phyloP scores from a whole-genome alignment of 192 early-diverging fungal species.

The Coemansia sp. region DNA sequence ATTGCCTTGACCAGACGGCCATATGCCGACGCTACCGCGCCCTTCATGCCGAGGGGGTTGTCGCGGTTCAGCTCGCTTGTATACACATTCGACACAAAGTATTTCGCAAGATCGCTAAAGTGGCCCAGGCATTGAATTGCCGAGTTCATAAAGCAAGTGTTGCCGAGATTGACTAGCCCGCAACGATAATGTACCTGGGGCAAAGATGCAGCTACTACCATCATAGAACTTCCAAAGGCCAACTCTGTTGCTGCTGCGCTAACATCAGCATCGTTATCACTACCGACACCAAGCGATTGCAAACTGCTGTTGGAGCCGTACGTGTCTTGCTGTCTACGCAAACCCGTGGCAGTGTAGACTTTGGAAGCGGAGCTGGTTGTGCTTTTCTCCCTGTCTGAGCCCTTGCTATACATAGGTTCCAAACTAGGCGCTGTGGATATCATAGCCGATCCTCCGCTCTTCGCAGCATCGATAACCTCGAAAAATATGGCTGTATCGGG shows the following conservation, averaged over 20 bases:
- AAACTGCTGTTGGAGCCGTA: constrained; percentile 11
- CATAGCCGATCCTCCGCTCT: not conserved
- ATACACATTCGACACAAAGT: constrained; percentile 63
- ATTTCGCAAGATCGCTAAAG: constrained; percentile 66
- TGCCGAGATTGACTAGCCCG: constrained; percentile 83
- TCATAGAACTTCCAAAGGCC: not conserved
- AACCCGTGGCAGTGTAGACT: not conserved
- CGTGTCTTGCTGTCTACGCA: not conserved
- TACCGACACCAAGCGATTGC: constrained; percentile 10
- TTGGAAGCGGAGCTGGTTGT: not conserved
- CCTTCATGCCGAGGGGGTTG: constrained; percentile 77
- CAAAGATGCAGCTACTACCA: not conserved
- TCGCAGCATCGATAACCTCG: not conserved
- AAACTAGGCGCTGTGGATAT: not conserved
- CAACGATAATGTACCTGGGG: constrained; percentile 54
- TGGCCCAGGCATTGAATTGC: constrained; percentile 89
- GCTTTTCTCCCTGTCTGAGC: not conserved
- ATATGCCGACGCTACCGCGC: constrained; percentile 70
- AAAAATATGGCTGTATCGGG: constrained; percentile 22
- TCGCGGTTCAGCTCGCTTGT: constrained; percentile 67
- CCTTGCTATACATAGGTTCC: not conserved
- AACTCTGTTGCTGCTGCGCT: constrained; percentile 3
- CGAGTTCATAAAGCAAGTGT: constrained; percentile 93
- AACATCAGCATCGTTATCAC: not conserved
- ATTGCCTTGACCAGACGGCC: constrained; percentile 66